Percentiles rank a stretch among this genome's conserved stretches.
These are phyloP conservation scores for Leccinum longicurvipes DNA, from an alignment of 768 basidiomycete species.

Conservation along the genomic window DNA sequence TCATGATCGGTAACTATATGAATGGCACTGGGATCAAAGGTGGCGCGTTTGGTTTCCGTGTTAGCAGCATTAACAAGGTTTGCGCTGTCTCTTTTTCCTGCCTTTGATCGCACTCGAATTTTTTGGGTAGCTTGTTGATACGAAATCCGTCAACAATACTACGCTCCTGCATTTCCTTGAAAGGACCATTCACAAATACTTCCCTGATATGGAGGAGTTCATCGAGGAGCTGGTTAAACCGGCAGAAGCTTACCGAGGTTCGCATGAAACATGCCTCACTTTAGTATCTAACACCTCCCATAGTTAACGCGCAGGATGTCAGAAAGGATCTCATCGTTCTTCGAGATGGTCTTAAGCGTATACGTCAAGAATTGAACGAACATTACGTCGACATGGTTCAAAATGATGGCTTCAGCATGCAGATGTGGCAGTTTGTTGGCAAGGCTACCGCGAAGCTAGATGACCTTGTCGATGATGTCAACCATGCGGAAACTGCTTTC, in stretches of 20 bases:
- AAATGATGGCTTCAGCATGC: constrained; percentile 76
- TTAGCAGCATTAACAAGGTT: constrained; percentile 97
- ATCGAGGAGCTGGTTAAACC: constrained; percentile 86
- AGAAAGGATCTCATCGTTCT: constrained; percentile 72
- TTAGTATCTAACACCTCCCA: constrained; percentile 12
- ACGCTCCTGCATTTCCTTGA: constrained; percentile 95
- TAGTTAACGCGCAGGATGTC: constrained; percentile 85
- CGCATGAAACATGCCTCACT: constrained; percentile 9
- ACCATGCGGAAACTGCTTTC: constrained; percentile 79
- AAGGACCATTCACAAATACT: constrained; percentile 81
- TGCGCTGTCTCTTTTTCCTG: constrained; percentile 7
- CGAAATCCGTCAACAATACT: constrained; percentile 92
- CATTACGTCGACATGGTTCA: constrained; percentile 72
- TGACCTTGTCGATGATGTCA: constrained; percentile 84
- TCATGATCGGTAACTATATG: constrained; percentile 97
- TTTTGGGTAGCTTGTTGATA: constrained; percentile 81
- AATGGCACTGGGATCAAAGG: constrained; percentile 96
- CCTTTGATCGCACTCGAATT: neutral
- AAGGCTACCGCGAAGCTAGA: constrained; percentile 73
- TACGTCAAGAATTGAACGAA: constrained; percentile 75
- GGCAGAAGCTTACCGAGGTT: constrained; percentile 90
- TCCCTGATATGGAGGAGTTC: constrained; percentile 84
- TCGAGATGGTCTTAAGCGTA: constrained; percentile 70
- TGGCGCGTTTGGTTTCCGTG: constrained; percentile 94
- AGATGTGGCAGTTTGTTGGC: constrained; percentile 89